Conservation (phyloP, 1,284 basidiomycete genomes). For the Moniliella sp. region DNA sequence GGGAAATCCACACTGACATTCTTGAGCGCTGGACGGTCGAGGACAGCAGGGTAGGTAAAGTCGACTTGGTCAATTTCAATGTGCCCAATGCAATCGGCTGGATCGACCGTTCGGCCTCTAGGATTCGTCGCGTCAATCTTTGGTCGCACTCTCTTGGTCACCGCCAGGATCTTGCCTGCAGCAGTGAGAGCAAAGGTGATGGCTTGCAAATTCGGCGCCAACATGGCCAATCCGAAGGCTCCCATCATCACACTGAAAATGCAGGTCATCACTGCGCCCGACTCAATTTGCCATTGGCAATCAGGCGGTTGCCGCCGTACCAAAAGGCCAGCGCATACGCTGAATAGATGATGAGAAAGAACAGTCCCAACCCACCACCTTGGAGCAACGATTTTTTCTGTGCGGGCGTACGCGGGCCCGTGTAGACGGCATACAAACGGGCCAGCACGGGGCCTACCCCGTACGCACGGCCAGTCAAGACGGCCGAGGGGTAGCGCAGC, state of each 20-base stretch:
- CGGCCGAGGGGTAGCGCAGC: conserved; percentile 60
- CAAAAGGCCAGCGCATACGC: conserved; percentile 26
- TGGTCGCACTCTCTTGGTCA: too few species aligned
- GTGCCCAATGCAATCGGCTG: conserved; percentile 50
- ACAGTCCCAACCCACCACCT: conserved; percentile 46
- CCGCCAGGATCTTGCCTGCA: conserved; percentile 75
- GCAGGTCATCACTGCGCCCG: conserved; percentile 29
- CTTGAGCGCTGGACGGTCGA: conserved; percentile 17
- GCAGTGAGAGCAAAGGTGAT: conserved; percentile 62
- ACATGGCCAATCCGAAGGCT: conserved; percentile 35
- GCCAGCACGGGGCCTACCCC: conserved; percentile 53
- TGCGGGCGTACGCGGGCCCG: too few species aligned
- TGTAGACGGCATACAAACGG: conserved; percentile 53
- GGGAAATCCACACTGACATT: conserved; percentile 18
- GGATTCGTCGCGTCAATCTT: conserved; percentile 63
- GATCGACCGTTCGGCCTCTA: too few species aligned
- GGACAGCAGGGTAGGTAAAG: conserved; percentile 26
- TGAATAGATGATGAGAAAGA: conserved; percentile 35
- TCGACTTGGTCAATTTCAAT: conserved; percentile 32
- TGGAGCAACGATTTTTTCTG: conserved; percentile 47
- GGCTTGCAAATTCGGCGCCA: conserved; percentile 40
- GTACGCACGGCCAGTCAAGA: conserved; percentile 78
- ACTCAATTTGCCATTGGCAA: conserved; percentile 21
- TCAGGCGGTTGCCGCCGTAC: conserved; percentile 23
- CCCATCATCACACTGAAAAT: conserved; percentile 27